Percentiles rank a stretch among this genome's conserved stretches.
Evolutionary conservation across 371 early-diverging fungal genomes (phyloP).

Genomic region (Massospora cicadina): DNA sequence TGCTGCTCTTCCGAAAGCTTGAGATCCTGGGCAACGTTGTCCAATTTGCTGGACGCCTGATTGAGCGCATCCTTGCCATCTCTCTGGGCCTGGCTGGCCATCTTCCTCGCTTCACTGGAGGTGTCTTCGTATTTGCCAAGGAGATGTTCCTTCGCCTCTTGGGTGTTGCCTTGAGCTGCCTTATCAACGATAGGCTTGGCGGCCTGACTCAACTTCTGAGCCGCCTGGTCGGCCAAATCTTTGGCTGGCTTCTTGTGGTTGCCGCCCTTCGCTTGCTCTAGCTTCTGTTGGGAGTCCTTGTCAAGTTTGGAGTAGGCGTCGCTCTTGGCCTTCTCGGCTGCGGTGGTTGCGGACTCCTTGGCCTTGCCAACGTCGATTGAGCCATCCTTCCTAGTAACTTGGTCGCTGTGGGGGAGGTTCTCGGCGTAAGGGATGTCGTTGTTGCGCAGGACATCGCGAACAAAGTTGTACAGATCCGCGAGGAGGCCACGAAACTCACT

Average conservation of each 20-base stretch:
- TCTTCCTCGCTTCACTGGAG: conserved; percentile 6
- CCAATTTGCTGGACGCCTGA: conserved; percentile 14
- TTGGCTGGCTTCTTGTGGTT: neutral
- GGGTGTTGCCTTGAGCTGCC: conserved; percentile 4
- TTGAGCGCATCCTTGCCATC: conserved; percentile 14
- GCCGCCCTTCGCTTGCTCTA: conserved; percentile 1
- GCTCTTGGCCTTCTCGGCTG: neutral
- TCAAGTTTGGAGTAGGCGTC: neutral
- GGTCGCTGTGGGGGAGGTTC: conserved; percentile 6
- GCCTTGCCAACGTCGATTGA: conserved; percentile 8
- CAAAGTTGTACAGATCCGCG: conserved; percentile 16
- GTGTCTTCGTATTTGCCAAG: neutral
- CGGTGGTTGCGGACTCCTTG: neutral
- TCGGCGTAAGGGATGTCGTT: conserved; percentile 11
- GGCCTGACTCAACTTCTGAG: neutral
- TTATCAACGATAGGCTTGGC: conserved; percentile 10
- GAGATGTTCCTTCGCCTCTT: neutral
- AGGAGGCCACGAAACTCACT: conserved; percentile 21
- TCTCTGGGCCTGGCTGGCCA: conserved; percentile 8
- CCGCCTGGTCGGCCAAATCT: neutral
- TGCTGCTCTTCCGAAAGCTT: conserved; percentile 13
- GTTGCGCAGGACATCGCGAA: conserved; percentile 14
- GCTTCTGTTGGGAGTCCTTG: neutral
- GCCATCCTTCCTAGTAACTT: conserved; percentile 6
- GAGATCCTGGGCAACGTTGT: neutral